phyloP scores from a whole-genome alignment of 345 rosid species.

The Anacardium occidentale region DNA sequence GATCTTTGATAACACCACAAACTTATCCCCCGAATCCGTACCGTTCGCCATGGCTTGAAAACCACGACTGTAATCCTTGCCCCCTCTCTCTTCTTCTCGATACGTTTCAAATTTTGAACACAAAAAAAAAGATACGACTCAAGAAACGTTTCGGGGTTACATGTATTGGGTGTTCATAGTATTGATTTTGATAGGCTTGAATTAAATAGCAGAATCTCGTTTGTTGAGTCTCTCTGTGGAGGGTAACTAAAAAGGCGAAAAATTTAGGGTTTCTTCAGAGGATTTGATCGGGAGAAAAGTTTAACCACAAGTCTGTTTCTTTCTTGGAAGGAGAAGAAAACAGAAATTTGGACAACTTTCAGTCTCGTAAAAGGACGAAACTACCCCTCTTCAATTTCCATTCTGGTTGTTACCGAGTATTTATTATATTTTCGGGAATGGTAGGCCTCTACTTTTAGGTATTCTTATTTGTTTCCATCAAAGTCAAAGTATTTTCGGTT shows the following conservation, averaged over 20 bases:
- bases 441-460: background rate
- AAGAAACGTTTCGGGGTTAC: background rate
- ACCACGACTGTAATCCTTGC: background rate
- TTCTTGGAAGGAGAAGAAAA: slow-evolving; percentile 16
- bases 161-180: background rate
- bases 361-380: slow-evolving; percentile 7
- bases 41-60: slow-evolving; percentile 53
- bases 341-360: background rate
- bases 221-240: background rate
- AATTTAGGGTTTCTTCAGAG: slow-evolving; percentile 31
- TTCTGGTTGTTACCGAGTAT: background rate
- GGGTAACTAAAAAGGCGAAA: background rate
- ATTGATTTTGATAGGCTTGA: background rate
- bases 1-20: slow-evolving; percentile 50
- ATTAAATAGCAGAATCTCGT: background rate
- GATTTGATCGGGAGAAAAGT: background rate
- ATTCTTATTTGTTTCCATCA: background rate
- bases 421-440: background rate
- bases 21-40: slow-evolving; percentile 45
- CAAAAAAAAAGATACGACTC: background rate
- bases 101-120: background rate
- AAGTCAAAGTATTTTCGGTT: background rate
- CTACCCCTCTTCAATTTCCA: slow-evolving; percentile 12
- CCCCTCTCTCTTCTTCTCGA: background rate
- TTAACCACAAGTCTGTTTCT: slow-evolving; percentile 14